A percentile compares a stretch with the other conserved stretches of the same genome.
These are phyloP conservation scores for Trichoderma atroviride DNA, from an alignment of 2,329 filamentous ascomycete genomes.

Conservation along the genomic window DNA sequence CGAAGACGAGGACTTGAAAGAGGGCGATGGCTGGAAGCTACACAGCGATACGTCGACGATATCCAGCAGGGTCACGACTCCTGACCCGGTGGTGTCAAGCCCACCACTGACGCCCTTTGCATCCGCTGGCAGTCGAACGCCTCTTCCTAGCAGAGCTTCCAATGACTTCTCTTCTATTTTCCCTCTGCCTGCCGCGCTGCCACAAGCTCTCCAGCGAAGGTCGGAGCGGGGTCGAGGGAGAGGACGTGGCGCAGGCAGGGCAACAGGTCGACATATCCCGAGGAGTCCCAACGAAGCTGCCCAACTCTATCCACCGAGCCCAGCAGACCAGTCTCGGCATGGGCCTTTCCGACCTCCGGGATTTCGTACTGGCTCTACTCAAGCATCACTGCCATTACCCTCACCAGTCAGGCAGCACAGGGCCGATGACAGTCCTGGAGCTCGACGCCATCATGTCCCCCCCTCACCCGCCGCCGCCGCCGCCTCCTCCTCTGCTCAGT, in stretches of 20 bases:
- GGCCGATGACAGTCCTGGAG: not conserved
- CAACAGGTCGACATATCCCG: conserved; percentile 11
- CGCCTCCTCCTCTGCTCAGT: conserved; percentile 10
- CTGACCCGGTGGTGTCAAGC: conserved; percentile 31
- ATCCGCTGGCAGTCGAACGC: conserved; percentile 26
- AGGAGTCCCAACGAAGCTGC: conserved; percentile 27
- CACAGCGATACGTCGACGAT: conserved; percentile 36
- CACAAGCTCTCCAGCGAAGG: conserved; percentile 19
- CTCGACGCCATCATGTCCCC: not conserved
- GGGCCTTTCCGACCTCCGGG: not conserved
- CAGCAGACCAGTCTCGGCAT: conserved; percentile 10
- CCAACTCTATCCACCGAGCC: conserved; percentile 11
- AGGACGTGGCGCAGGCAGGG: conserved; percentile 22
- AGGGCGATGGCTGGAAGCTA: conserved; percentile 35
- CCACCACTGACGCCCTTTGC: conserved; percentile 29
- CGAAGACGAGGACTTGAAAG: conserved; percentile 35
- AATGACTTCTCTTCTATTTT: conserved; percentile 26
- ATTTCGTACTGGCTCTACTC: not conserved
- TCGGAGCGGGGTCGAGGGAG: conserved; percentile 25
- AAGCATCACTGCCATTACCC: not conserved
- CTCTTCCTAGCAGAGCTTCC: conserved; percentile 27
- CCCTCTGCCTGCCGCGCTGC: conserved; percentile 27
- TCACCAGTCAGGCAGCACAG: not conserved
- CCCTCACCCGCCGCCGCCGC: conserved; percentile 20
- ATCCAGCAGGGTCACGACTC: conserved; percentile 37